phyloP scores from a whole-genome alignment of 2,329 filamentous ascomycete species.

The Penicillium sp. region DNA sequence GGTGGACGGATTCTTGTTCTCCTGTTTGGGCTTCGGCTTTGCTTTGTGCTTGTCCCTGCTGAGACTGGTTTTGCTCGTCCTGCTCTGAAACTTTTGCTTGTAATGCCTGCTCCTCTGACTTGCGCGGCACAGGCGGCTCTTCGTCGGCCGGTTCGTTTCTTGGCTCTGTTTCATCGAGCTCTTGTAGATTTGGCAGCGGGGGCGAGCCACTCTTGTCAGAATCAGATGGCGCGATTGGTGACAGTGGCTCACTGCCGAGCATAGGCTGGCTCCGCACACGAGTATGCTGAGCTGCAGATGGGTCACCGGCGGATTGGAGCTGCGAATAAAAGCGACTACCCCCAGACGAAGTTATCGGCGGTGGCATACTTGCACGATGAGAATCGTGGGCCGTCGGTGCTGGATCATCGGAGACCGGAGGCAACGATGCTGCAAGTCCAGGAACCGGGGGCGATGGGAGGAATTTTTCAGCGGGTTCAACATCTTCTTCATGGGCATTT shows the following conservation, averaged over 20 bases:
- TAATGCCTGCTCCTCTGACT: constrained; percentile 1
- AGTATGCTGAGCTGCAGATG: constrained; percentile 2
- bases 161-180: constrained; percentile 1
- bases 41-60: neutral
- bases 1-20: neutral
- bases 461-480: neutral
- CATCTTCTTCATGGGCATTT: neutral
- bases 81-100: neutral
- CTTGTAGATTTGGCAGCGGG: neutral
- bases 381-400: neutral
- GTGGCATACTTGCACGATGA: constrained; percentile 7
- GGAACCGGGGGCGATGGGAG: neutral
- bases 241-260: constrained; percentile 3
- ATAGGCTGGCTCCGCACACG: constrained; percentile 8
- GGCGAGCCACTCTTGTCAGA: constrained; percentile 4
- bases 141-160: neutral
- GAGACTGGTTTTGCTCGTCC: constrained; percentile 1
- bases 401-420: constrained; percentile 1
- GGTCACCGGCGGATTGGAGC: constrained; percentile 2
- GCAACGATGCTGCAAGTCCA: no score
- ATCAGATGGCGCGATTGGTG: constrained; percentile 7
- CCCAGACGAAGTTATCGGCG: constrained; percentile 4
- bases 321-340: constrained; percentile 17
- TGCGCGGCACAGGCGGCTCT: neutral
- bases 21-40: neutral